These are phyloP conservation scores for Xylariaceae sp. DNA, from an alignment of 2,329 filamentous ascomycete species.

Conservation along the genomic window DNA sequence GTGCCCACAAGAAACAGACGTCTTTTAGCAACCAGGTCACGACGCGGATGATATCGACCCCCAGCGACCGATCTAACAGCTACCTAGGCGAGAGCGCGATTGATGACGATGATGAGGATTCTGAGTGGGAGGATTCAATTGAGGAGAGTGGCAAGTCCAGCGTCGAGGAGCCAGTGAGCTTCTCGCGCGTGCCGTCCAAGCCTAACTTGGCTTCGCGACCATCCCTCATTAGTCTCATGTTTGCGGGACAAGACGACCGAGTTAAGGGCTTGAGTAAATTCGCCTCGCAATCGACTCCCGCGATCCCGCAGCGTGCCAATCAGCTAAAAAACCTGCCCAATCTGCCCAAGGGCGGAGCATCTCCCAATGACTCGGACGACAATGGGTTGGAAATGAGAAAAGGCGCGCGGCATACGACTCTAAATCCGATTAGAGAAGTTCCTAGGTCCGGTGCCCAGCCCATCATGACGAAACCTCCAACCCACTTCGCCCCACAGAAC, in stretches of 20 bases:
- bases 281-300: slow-evolving; percentile 61
- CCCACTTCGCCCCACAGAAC: slow-evolving; percentile 56
- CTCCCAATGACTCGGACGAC: slow-evolving; percentile 57
- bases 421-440: slow-evolving; percentile 56
- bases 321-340: slow-evolving; percentile 41
- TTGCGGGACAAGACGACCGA: slow-evolving; percentile 70
- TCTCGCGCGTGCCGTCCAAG: slow-evolving; percentile 86
- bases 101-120: slow-evolving; percentile 61
- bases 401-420: slow-evolving; percentile 43
- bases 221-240: slow-evolving; percentile 83
- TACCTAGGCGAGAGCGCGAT: slow-evolving; percentile 81
- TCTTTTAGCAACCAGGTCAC: slow-evolving; percentile 75
- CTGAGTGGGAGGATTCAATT: slow-evolving; percentile 61
- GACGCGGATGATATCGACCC: slow-evolving; percentile 60
- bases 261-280: slow-evolving; percentile 63
- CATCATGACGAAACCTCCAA: slow-evolving; percentile 68
- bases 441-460: slow-evolving; percentile 67
- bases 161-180: slow-evolving; percentile 72
- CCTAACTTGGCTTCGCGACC: slow-evolving; percentile 78
- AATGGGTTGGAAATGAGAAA: slow-evolving; percentile 60
- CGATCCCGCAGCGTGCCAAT: slow-evolving; percentile 62
- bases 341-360: slow-evolving; percentile 41
- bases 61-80: slow-evolving; percentile 52
- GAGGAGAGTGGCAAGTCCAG: slow-evolving; percentile 80
- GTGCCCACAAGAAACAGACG: slow-evolving; percentile 64